Evolutionary conservation across 2,329 filamentous ascomycete genomes (phyloP).

Genomic region (Tolypocladium ovalisporum): DNA sequence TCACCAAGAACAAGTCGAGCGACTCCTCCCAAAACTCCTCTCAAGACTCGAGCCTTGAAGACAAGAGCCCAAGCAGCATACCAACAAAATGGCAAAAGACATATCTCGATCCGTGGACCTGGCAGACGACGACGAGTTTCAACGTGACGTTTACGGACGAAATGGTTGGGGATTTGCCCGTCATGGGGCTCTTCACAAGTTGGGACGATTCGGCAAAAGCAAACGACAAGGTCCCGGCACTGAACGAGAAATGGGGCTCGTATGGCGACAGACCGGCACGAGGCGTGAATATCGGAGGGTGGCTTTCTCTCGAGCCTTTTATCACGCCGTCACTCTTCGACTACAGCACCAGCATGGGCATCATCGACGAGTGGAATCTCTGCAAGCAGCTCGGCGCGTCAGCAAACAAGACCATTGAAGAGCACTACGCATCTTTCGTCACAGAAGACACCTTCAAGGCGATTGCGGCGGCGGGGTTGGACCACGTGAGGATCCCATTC

Average conservation of each 20-base stretch:
- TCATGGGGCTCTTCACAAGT: slow-evolving; percentile 77
- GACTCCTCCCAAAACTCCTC: slow-evolving; percentile 16
- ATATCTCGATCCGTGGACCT: slow-evolving; percentile 79
- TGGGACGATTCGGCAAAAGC: slow-evolving; percentile 78
- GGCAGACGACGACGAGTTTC: slow-evolving; percentile 84
- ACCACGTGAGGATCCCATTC: slow-evolving; percentile 93
- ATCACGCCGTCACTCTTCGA: slow-evolving; percentile 89
- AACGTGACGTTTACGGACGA: slow-evolving; percentile 87
- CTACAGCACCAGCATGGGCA: slow-evolving; percentile 47
- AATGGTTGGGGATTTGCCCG: slow-evolving; percentile 72
- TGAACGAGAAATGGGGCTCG: slow-evolving; percentile 63
- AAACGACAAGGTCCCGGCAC: slow-evolving; percentile 68
- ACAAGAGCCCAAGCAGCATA: slow-evolving; percentile 43
- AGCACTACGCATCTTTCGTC: slow-evolving; percentile 85
- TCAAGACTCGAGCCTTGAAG: slow-evolving; percentile 30
- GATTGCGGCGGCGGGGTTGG: slow-evolving; percentile 78
- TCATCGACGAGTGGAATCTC: slow-evolving; percentile 86
- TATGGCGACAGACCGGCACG: slow-evolving; percentile 73
- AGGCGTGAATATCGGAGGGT: slow-evolving; percentile 87
- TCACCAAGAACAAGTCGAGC: slow-evolving; percentile 46
- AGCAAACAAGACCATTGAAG: slow-evolving; percentile 62
- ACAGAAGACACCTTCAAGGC: slow-evolving; percentile 74
- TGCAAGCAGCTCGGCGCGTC: slow-evolving; percentile 56
- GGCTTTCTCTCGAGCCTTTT: slow-evolving; percentile 88
- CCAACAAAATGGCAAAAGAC: slow-evolving; percentile 60